These are phyloP conservation scores for Eucalyptus curtisii DNA, from an alignment of 345 rosid species.

Conservation along the genomic window DNA sequence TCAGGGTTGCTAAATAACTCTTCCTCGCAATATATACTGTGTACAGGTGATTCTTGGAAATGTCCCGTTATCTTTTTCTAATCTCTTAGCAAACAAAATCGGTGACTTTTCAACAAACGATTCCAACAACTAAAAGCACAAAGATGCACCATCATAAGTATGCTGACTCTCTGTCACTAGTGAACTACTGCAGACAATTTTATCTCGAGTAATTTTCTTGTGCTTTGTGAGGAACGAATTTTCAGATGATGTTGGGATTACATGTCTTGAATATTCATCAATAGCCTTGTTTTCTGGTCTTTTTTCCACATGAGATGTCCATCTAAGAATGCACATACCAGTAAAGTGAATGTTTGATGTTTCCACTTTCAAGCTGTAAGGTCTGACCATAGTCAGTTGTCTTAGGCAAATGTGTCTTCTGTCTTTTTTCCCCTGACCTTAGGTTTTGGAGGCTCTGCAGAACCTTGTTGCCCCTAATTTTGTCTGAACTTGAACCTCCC, in stretches of 20 bases:
- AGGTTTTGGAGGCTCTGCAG: not conserved
- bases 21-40: not conserved
- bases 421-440: not conserved
- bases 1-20: conserved; percentile 24
- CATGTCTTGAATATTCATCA: not conserved
- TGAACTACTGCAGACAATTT: not conserved
- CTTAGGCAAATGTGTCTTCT: not conserved
- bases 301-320: not conserved
- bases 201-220: not conserved
- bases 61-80: not conserved
- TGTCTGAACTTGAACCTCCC: not conserved
- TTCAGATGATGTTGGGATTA: not conserved
- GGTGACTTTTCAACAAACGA: not conserved
- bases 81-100: not conserved
- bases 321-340: not conserved
- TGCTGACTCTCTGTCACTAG: not conserved
- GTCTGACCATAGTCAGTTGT: not conserved
- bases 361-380: not conserved
- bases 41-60: conserved; percentile 18
- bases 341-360: not conserved
- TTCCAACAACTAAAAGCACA: not conserved
- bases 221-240: not conserved
- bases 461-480: not conserved
- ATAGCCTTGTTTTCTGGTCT: not conserved
- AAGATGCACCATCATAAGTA: not conserved